Evolutionary conservation across 176 grass and related monocot genomes (phyloP).

Genomic region (Zizania latifolia): DNA sequence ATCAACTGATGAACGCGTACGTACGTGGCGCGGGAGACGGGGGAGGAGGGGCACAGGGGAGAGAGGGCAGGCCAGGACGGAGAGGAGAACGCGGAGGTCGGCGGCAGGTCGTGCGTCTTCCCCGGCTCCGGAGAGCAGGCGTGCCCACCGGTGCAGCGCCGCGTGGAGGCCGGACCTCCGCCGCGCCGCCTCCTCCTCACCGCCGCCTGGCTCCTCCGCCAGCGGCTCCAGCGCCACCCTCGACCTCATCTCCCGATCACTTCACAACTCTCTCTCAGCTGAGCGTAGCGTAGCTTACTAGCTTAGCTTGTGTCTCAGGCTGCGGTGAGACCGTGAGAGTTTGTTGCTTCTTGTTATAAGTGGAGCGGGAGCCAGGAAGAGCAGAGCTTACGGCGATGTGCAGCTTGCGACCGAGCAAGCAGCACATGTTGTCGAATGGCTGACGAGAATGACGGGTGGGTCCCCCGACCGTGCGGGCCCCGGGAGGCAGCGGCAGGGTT

Average conservation of each 20-base stretch:
- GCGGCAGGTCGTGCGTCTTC: constrained; percentile 28
- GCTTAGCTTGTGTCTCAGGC: constrained; percentile 35
- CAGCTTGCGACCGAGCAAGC: not conserved
- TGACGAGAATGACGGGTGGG: not conserved
- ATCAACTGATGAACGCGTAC: not conserved
- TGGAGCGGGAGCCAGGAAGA: not conserved
- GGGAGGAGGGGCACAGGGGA: constrained; percentile 78
- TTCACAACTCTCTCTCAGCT: not conserved
- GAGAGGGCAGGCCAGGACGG: constrained; percentile 91
- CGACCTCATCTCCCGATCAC: constrained; percentile 21
- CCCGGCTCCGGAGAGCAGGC: constrained; percentile 43
- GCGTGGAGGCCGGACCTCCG: constrained; percentile 29
- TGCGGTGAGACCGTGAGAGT: not conserved
- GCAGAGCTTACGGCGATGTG: not conserved
- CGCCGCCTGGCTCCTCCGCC: constrained; percentile 88
- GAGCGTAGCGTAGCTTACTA: not conserved
- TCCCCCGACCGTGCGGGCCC: rapidly evolving
- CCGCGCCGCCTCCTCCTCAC: constrained; percentile 37
- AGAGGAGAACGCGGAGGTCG: constrained; percentile 82
- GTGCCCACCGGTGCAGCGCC: constrained; percentile 43
- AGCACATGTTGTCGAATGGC: not conserved
- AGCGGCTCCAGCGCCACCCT: constrained; percentile 75
- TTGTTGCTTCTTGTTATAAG: constrained; percentile 39
- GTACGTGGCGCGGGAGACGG: constrained; percentile 50
- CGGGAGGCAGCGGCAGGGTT: not conserved